Evolutionary conservation across 164 flowering plant genomes (phyloP).

Genomic region (Sextonia rubra): DNA sequence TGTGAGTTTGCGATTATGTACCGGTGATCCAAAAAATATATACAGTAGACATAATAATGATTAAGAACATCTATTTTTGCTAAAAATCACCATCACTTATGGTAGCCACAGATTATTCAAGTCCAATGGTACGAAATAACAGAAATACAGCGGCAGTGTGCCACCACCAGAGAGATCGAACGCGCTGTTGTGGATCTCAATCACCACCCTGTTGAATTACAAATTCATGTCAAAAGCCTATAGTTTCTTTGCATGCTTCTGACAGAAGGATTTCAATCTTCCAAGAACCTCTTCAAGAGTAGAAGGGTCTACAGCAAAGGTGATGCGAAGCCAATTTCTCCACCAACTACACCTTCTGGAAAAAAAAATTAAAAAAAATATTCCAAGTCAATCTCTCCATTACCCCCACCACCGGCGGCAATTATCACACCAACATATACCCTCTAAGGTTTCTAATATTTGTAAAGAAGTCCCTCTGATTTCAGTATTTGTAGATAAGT

Average conservation of each 20-base stretch:
- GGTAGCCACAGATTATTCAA: too few species aligned
- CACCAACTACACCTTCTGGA: conserved; percentile 20
- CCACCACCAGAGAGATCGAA: background rate
- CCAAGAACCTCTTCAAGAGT: conserved; percentile 56
- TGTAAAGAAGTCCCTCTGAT: too few species aligned
- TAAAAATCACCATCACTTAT: too few species aligned
- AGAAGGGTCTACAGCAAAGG: conserved; percentile 62
- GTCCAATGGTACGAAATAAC: too few species aligned
- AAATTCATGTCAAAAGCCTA: background rate
- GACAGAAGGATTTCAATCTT: conserved; percentile 55
- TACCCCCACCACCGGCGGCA: background rate
- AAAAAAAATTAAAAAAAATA: background rate
- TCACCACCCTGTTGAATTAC: background rate
- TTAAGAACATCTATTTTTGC: too few species aligned
- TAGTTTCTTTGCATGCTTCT: conserved; percentile 38
- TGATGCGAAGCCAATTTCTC: conserved; percentile 69
- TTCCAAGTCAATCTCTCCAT: background rate
- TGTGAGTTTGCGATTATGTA: too few species aligned
- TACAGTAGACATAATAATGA: too few species aligned
- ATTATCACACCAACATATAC: background rate
- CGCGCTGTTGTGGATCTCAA: background rate
- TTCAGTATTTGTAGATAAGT: too few species aligned
- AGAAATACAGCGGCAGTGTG: too few species aligned
- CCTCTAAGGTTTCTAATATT: too few species aligned
- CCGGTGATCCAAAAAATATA: too few species aligned